A percentile compares a stretch with the other conserved stretches of the same genome.
Evolutionary conservation across 78 protist genomes (phyloP).

Genomic region (Dictyostelium intermedium): DNA sequence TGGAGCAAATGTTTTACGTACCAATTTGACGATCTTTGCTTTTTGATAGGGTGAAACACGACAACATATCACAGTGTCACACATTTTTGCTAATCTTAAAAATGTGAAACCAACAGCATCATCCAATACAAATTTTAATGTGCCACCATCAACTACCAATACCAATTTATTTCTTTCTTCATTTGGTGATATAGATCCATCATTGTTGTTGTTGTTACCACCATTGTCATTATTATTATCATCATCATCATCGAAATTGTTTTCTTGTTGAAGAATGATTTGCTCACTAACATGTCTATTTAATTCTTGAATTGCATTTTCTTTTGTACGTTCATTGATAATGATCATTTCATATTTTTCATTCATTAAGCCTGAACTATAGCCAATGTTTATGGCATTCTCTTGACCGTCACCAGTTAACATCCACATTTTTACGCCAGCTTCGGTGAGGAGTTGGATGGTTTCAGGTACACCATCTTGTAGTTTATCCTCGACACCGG

Average conservation of each 20-base stretch:
- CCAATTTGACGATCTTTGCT: slow-evolving; percentile 58
- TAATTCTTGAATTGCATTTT: slow-evolving; percentile 33
- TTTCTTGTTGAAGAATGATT: neutral
- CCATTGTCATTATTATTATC: neutral
- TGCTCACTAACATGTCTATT: neutral
- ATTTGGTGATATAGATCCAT: neutral
- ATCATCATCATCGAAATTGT: neutral
- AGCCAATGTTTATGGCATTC: slow-evolving; percentile 97
- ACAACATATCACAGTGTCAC: slow-evolving; percentile 86
- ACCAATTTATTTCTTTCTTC: slow-evolving; percentile 10
- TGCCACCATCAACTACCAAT: slow-evolving; percentile 68
- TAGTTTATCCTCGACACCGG: slow-evolving; percentile 92
- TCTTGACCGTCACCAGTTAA: slow-evolving; percentile 98
- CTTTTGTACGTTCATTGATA: slow-evolving; percentile 57
- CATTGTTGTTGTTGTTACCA: neutral
- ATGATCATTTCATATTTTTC: slow-evolving; percentile 12
- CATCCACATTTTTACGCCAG: slow-evolving; percentile 91
- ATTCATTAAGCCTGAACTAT: slow-evolving; percentile 50
- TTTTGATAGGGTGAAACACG: slow-evolving; percentile 94
- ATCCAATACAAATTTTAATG: slow-evolving; percentile 53
- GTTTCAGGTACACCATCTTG: slow-evolving; percentile 91
- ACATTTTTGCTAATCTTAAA: slow-evolving; percentile 28
- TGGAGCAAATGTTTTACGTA: slow-evolving; percentile 6
- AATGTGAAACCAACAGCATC: slow-evolving; percentile 19
- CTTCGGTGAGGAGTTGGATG: slow-evolving; percentile 28